phyloP scores from a whole-genome alignment of 2,329 filamentous ascomycete genomes.

The Epichloe gansuensis region DNA sequence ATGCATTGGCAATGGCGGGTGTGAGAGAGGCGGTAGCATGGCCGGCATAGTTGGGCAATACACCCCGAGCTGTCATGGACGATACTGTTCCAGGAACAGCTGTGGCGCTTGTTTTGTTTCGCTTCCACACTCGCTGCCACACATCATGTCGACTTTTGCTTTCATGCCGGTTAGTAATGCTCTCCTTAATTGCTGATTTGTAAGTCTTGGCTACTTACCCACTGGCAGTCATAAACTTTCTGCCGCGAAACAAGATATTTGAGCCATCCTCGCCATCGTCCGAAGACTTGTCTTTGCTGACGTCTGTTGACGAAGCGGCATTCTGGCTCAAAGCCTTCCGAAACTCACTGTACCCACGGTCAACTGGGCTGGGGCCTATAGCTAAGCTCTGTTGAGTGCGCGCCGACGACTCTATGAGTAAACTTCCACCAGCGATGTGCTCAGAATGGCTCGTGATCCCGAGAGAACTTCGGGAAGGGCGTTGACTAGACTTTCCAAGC shows the following conservation, averaged over 20 bases:
- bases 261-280: conserved; percentile 22
- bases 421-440: conserved; percentile 13
- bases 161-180: conserved; percentile 5
- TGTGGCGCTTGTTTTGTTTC: conserved; percentile 34
- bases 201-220: conserved; percentile 16
- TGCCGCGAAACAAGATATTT: conserved; percentile 26
- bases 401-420: conserved; percentile 11
- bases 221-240: conserved; percentile 14
- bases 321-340: conserved; percentile 12
- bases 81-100: conserved; percentile 36
- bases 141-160: conserved; percentile 31
- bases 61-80: conserved; percentile 40
- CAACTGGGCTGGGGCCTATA: conserved; percentile 13
- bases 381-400: conserved; percentile 12
- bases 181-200: no score
- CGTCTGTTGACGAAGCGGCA: conserved; percentile 1
- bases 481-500: conserved; percentile 8
- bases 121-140: conserved; percentile 38
- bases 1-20: conserved; percentile 29
- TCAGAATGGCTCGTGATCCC: conserved; percentile 23
- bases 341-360: conserved; percentile 16
- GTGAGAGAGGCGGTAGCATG: conserved; percentile 38
- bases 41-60: conserved; percentile 39
- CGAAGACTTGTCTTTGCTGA: conserved; percentile 14
- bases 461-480: conserved; percentile 11